phyloP scores from a whole-genome alignment of 1,284 basidiomycete species.

The Sporisorium iseilematis-ciliati region DNA sequence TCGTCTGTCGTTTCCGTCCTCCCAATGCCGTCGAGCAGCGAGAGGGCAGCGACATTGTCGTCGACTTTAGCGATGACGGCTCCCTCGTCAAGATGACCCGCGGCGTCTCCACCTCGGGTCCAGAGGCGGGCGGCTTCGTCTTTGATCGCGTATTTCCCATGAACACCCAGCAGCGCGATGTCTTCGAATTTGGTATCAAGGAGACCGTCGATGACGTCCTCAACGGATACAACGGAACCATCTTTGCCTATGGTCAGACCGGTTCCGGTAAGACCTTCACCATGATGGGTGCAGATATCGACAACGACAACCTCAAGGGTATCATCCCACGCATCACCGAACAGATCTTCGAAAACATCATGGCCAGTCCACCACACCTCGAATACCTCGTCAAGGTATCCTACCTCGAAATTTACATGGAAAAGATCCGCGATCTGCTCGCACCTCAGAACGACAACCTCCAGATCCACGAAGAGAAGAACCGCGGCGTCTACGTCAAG shows the following conservation, averaged over 20 bases:
- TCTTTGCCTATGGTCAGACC: constrained; percentile 97
- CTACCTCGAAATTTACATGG: constrained; percentile 99
- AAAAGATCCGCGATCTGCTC: constrained; percentile 93
- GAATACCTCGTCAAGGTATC: constrained; percentile 99
- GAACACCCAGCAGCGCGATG: constrained; percentile 89
- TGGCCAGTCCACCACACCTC: constrained; percentile 91
- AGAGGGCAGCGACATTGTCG: constrained; percentile 89
- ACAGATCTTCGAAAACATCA: constrained; percentile 98
- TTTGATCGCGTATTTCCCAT: constrained; percentile 98
- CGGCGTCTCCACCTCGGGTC: constrained; percentile 66
- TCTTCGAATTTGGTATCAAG: constrained; percentile 98
- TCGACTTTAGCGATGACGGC: constrained; percentile 85
- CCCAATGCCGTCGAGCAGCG: constrained; percentile 90
- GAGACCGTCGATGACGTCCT: constrained; percentile 84
- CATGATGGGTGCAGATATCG: constrained; percentile 87
- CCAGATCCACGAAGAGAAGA: constrained; percentile 98
- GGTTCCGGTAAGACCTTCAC: constrained; percentile 75
- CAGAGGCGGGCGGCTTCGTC: constrained; percentile 85
- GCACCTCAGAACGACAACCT: constrained; percentile 98
- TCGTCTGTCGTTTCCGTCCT: constrained; percentile 80
- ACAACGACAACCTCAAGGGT: constrained; percentile 81
- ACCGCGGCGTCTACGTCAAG: constrained; percentile 97
- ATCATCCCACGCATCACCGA: constrained; percentile 98
- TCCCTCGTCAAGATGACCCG: constrained; percentile 77
- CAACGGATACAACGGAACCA: constrained; percentile 92